Base-by-base conservation (phyloP, 371 early-diverging fungal species). In the Encephalitozoon romaleae region DNA sequence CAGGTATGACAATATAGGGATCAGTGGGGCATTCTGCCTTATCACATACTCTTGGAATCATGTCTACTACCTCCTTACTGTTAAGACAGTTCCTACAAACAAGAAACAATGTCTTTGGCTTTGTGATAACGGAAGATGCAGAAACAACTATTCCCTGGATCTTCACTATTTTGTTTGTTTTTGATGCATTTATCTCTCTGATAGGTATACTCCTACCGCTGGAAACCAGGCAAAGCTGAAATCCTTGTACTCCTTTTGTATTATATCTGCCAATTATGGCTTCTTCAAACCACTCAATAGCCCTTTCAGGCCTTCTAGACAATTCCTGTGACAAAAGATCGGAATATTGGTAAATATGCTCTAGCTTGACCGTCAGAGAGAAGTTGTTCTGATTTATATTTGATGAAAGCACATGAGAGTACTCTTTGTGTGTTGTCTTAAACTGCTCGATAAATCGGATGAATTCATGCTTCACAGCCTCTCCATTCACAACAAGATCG, bases 101-200 rank as follows among this genome's bases (percentile, higher is more conserved):
- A 6, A 83, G 25, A 67, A 77, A 83, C 11, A 86, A 47, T 11
- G 66, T 52, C 38, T 65, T 75, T 12, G 85, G 85, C 66, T 84
- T 83, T 1, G 82, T 66, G 43, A 76, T 32, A 12, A 81, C 75
- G 23, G 92, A 89, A 2, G 93, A 91, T 0, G 95, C 93, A 4
- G 92, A 91, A 77, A 96, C 94, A 42, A 97, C 90, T 71, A 99
- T 96, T 53, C 99, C 99, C 15, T 93, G 89, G 54, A 98, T 88
- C 41, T 92, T 90, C 63, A 96, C 91, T 32, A 99, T 88, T 81
- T 92, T 94, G 54, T 93, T 92, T 74, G 94, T 91, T 72, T 90
- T 88, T 55, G 88, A 85, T 54, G 95, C 88, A 89, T 93, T 82
- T 21, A 84, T 49, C 41, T 77, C 71, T 38, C 86, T 72, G 25